Evolutionary conservation across 805 yeast species (phyloP), one percentile per base, ranked within the genome.

Genomic region (Saccharomyces jurei): DNA sequence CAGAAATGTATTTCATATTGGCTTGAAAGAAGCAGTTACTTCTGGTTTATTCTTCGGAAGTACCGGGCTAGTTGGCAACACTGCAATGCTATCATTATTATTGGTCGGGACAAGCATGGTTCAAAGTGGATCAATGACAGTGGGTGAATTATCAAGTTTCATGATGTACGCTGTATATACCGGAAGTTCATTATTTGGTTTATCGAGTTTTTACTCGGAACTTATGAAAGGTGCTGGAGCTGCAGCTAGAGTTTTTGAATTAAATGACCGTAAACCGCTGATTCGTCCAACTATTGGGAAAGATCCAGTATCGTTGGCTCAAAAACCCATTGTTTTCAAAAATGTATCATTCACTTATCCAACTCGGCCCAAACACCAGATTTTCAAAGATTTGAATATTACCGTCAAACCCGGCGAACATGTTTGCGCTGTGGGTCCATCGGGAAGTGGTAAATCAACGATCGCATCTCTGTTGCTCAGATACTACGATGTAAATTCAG

Each of bases 211-310:
- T 67, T 92, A 91, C 67, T 83, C 96, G 2, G 98, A 92, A 69
- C 74, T 92, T 55, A 92, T 92, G 97, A 92, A 92, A 73, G 98
- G 97, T 54, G 87, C 91, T 6, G 98, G 98, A 51, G 97, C 98
- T 0, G 94, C 97, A 0, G 85, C 90, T 51, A 77, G 98, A 56
- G 81, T 92, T 27, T 91, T 92, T 74, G 98, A 92, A 67, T 75
- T 92, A 50, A 82, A 86, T 56, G 94, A 87, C 57, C 77, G 89
- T 69, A 76, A 82, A 59, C 95, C 97, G 0, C 69, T 75, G 10
- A 89, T 91, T 50, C 76, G 80, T 14, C 81, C 91, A 1, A 79
- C 86, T 1, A 65, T 75, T 25, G 98, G 98, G 27, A 62, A 63
- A 36, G 65, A 67, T 47, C 70, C 74, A 9, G 54, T 54, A 9